These are phyloP conservation scores for Periglandula ipomoeae DNA, from an alignment of 2,329 filamentous ascomycete species.

Conservation along the genomic window DNA sequence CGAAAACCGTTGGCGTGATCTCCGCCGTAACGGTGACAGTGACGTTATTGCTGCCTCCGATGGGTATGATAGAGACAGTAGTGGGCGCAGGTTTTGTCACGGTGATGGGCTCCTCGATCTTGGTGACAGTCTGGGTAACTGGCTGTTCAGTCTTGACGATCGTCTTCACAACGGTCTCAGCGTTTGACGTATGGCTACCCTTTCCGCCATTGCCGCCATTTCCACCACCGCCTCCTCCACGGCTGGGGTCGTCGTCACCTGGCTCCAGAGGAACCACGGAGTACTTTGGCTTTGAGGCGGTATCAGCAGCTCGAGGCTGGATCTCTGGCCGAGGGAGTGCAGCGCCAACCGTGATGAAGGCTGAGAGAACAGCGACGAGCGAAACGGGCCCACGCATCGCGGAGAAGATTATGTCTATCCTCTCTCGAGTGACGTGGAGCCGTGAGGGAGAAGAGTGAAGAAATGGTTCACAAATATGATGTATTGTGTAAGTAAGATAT, in stretches of 20 bases:
- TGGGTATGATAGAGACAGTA: constrained; percentile 21
- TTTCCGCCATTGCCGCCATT: constrained; percentile 9
- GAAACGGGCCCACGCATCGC: constrained; percentile 23
- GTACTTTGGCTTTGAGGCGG: constrained; percentile 22
- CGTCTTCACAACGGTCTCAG: constrained; percentile 18
- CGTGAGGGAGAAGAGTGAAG: not conserved
- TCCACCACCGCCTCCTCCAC: constrained; percentile 4
- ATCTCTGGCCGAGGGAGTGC: constrained; percentile 20
- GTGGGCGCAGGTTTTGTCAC: constrained; percentile 6
- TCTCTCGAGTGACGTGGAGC: not conserved
- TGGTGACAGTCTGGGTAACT: constrained; percentile 17
- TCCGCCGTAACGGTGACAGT: constrained; percentile 3
- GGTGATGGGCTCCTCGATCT: constrained; percentile 13
- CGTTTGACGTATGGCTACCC: constrained; percentile 4
- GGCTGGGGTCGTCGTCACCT: constrained; percentile 15
- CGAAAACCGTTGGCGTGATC: not conserved
- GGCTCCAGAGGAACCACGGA: constrained; percentile 31
- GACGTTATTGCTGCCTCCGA: constrained; percentile 10
- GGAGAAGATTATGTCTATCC: constrained; percentile 5
- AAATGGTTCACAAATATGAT: not conserved
- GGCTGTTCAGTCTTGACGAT: constrained; percentile 19
- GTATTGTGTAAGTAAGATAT: not conserved
- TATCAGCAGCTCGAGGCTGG: constrained; percentile 14
- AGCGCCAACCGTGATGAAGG: constrained; percentile 16
- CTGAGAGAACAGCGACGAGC: constrained; percentile 21